These are phyloP conservation scores for Verbascum thapsus DNA, from an alignment of 257 asterid species.

Conservation along the genomic window DNA sequence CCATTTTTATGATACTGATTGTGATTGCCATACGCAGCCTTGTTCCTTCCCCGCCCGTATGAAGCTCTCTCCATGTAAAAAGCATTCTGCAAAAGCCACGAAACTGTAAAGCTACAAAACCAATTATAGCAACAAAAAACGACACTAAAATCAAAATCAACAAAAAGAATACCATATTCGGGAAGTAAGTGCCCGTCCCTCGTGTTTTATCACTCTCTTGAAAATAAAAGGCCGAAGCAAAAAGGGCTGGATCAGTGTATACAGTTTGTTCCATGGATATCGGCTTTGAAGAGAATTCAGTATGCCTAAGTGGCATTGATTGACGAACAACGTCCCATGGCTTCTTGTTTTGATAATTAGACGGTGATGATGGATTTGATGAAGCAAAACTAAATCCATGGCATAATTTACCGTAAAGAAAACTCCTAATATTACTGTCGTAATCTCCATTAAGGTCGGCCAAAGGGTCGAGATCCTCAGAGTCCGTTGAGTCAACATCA, in stretches of 20 bases:
- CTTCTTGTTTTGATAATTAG: slow-evolving; percentile 34
- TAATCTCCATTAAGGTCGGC: slow-evolving; percentile 91
- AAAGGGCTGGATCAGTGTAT: slow-evolving; percentile 33
- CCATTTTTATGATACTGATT: slow-evolving; percentile 35
- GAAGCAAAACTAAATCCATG: slow-evolving; percentile 40
- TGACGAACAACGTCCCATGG: slow-evolving; percentile 45
- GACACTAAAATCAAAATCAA: background rate
- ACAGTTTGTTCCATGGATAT: slow-evolving; percentile 33
- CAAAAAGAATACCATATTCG: slow-evolving; percentile 47
- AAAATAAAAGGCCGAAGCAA: slow-evolving; percentile 35
- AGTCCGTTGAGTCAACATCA: slow-evolving; percentile 42
- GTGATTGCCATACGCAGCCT: slow-evolving; percentile 31
- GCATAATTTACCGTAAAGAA: slow-evolving; percentile 68
- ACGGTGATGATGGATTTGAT: slow-evolving; percentile 36
- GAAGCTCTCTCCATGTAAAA: slow-evolving; percentile 43
- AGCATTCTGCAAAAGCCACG: slow-evolving; percentile 49
- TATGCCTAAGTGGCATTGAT: slow-evolving; percentile 39
- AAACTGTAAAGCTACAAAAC: slow-evolving; percentile 6
- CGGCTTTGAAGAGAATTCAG: slow-evolving; percentile 29
- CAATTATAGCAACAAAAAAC: slow-evolving; percentile 6
- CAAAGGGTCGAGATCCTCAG: slow-evolving; percentile 62
- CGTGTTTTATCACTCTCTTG: slow-evolving; percentile 47
- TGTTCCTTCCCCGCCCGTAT: slow-evolving; percentile 34
- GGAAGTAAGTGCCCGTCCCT: slow-evolving; percentile 69
- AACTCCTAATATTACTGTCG: slow-evolving; percentile 70